phyloP scores from a whole-genome alignment of 352 stramenopile species.

The Pythium plurisporium region DNA sequence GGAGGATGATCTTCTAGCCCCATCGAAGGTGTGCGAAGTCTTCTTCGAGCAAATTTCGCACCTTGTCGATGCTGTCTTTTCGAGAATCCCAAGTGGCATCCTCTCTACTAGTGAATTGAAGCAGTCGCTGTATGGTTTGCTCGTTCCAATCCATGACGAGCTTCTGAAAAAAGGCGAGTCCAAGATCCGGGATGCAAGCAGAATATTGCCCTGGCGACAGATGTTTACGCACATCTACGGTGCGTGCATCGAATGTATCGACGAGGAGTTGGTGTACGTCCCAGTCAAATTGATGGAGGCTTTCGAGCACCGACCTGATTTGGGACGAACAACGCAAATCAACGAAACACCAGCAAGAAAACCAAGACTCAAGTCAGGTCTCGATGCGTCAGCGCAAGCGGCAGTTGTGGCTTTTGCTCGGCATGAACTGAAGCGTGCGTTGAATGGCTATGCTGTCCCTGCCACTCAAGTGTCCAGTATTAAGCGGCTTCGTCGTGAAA shows the following conservation, averaged over 20 bases:
- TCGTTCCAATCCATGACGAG: slow-evolving; percentile 51
- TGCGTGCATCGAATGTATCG: slow-evolving; percentile 55
- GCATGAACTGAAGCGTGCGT: slow-evolving; percentile 13
- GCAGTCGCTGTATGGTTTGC: slow-evolving; percentile 40
- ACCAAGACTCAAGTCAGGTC: slow-evolving; percentile 5
- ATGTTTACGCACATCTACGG: slow-evolving; percentile 59
- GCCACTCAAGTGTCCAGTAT: slow-evolving; percentile 21
- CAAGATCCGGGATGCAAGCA: slow-evolving; percentile 9
- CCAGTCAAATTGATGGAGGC: slow-evolving; percentile 10
- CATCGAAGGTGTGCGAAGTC: slow-evolving; percentile 40
- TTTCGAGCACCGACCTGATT: background rate
- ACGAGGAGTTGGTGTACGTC: slow-evolving; percentile 44
- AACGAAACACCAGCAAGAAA: background rate
- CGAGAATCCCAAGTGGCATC: background rate
- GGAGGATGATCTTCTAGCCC: slow-evolving; percentile 10
- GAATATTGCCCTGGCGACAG: slow-evolving; percentile 43
- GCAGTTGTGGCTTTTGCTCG: slow-evolving; percentile 23
- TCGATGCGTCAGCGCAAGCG: slow-evolving; percentile 13
- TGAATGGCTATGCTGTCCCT: background rate
- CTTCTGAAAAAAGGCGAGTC: slow-evolving; percentile 16
- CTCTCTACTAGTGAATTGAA: slow-evolving; percentile 67
- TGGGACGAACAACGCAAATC: background rate
- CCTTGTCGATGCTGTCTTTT: slow-evolving; percentile 59
- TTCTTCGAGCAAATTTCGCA: slow-evolving; percentile 49
- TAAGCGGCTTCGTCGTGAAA: slow-evolving; percentile 47